Evolutionary conservation across 176 grass and related monocot genomes (phyloP).

Genomic region (Neostapfia colusana): DNA sequence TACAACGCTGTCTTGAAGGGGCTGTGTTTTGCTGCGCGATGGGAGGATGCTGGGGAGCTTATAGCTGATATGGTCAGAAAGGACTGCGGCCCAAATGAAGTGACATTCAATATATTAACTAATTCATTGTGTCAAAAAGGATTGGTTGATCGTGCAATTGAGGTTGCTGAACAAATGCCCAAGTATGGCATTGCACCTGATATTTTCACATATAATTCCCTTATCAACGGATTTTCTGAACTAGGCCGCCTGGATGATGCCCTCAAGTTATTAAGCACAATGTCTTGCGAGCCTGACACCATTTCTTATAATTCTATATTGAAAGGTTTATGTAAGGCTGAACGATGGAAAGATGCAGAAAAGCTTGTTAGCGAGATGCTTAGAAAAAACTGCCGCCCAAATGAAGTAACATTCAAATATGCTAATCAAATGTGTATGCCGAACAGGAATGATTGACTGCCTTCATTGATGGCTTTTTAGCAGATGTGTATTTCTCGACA

Average conservation of each 20-base stretch:
- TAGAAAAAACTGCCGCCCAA: constrained; percentile 48
- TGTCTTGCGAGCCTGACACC: constrained; percentile 47
- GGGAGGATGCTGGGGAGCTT: constrained; percentile 50
- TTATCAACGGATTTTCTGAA: constrained; percentile 56
- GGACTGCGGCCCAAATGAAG: constrained; percentile 52
- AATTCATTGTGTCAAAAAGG: constrained; percentile 52
- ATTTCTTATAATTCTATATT: constrained; percentile 52
- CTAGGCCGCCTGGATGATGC: constrained; percentile 44
- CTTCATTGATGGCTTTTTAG: background rate
- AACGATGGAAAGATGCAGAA: constrained; percentile 45
- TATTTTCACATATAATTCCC: constrained; percentile 53
- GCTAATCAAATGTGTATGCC: constrained; percentile 42
- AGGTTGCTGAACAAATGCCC: constrained; percentile 49
- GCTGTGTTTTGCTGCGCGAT: constrained; percentile 43
- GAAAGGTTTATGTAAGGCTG: constrained; percentile 56
- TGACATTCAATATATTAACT: constrained; percentile 53
- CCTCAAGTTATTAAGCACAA: constrained; percentile 40
- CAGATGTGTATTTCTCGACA: background rate
- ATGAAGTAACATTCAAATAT: constrained; percentile 67
- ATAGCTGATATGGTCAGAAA: constrained; percentile 48
- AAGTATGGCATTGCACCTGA: constrained; percentile 46
- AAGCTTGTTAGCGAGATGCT: constrained; percentile 50
- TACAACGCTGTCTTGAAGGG: constrained; percentile 54
- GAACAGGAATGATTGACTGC: constrained; percentile 30
- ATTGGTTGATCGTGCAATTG: constrained; percentile 41